Base-by-base conservation (phyloP, 2,329 filamentous ascomycete genomes). In the Fusarium mexicanum region DNA sequence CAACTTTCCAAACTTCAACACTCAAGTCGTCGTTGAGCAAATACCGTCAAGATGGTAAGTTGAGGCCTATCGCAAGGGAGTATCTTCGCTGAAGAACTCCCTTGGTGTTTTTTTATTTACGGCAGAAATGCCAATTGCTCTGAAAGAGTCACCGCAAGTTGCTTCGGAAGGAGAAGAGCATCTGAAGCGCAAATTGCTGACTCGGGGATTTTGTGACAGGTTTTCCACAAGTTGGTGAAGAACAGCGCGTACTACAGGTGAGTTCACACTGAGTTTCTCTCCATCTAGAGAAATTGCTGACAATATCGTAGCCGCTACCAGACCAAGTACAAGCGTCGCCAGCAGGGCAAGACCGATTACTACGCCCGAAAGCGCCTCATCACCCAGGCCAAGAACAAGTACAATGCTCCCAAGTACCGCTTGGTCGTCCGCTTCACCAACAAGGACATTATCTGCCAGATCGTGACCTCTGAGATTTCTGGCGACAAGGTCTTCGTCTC, bases 101-200 rank as follows among this genome's bases (percentile, higher is more conserved):
- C 71, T 64, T 75, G 78, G 76, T 77, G 73, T 77, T 79, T 76
- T 79, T 71, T 13, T 75, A 78, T 70, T 16, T 26, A 47, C 67
- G 83, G 82, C 83, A 85, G 84, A 86, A 86, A 86, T 85, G 84
- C 81, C 83, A 80, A 78, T 79, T 83, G 80, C 80, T 84, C 80
- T 80, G 82, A 81, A 79, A 90, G 92, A 93, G 93, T 96, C 94
- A 88, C 88, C 90, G 94, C 96, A 98, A 98, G 94, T 94, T 97
- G 95, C 95, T 98, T 98, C 96, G 95, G 94, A 93, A 78, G 79
- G 86, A 86, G 85, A 85, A 76, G 83, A 84, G 83, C 81, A 81
- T 90, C 95, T 98, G 95, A 98, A 98, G 95, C 95, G 95, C 91
- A 91, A 98, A 98, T 98, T 98, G 96, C 96, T 98, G 95, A 98